phyloP scores from a whole-genome alignment of 129 eudicot genomes.

The Tagetes patula region DNA sequence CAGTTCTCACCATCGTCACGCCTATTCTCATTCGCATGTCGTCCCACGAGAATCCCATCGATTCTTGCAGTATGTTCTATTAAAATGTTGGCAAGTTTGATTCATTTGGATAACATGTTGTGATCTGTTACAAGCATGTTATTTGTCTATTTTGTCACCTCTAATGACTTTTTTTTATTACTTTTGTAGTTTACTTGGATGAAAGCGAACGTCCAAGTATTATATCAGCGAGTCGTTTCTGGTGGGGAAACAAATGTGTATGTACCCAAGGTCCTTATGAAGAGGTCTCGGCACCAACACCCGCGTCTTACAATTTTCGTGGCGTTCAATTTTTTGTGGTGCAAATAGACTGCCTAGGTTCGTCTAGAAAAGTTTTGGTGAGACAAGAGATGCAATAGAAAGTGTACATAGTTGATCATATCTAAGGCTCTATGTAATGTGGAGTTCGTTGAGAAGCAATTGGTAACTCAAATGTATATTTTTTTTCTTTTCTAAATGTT shows the following conservation, averaged over 20 bases:
- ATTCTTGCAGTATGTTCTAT: conserved; percentile 30
- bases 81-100: not conserved
- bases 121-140: no score
- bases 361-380: conserved; percentile 20
- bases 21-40: conserved; percentile 61
- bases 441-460: not conserved
- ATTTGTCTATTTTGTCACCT: not conserved
- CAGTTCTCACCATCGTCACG: conserved; percentile 60
- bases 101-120: no score
- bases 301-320: conserved; percentile 18
- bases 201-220: conserved; percentile 2
- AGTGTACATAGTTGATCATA: not conserved
- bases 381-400: not conserved
- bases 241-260: conserved; percentile 54
- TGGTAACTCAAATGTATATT: not conserved
- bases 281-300: conserved; percentile 30
- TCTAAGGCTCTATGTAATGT: not conserved
- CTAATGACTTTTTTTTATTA: not conserved
- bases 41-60: conserved; percentile 33
- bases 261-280: conserved; percentile 19
- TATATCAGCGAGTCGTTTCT: conserved; percentile 13
- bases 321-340: not conserved
- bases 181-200: conserved; percentile 36
- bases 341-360: not conserved
- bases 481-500: not conserved